Percentiles rank a stretch among this genome's conserved stretches.
These are phyloP conservation scores for Heterococcus sp. DNA, from an alignment of 108 stramenopile genomes.

Conservation along the genomic window DNA sequence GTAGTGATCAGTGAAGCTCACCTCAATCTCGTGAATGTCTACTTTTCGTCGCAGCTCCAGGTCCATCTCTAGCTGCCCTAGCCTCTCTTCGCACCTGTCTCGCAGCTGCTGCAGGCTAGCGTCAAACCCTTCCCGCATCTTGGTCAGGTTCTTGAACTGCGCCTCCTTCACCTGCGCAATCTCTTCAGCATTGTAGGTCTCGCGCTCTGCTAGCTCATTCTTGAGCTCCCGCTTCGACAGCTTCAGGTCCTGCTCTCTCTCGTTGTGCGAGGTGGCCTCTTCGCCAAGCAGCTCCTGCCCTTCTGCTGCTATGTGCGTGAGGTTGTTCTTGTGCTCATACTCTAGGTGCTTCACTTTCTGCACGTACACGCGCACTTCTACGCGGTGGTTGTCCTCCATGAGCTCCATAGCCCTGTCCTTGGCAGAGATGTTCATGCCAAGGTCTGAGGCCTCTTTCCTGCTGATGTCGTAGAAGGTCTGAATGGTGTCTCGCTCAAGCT, in stretches of 20 bases:
- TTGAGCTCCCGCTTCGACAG: slow-evolving; percentile 48
- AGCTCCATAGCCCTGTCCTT: slow-evolving; percentile 69
- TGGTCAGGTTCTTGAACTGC: slow-evolving; percentile 53
- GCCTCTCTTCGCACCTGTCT: slow-evolving; percentile 46
- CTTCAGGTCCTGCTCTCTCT: slow-evolving; percentile 35
- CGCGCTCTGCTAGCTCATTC: slow-evolving; percentile 39
- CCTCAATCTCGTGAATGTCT: slow-evolving; percentile 62
- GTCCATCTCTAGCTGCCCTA: slow-evolving; percentile 30
- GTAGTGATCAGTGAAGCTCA: background rate
- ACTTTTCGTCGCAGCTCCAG: slow-evolving; percentile 51
- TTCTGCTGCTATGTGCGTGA: slow-evolving; percentile 50
- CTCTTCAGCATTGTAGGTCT: slow-evolving; percentile 51
- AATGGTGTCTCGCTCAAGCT: slow-evolving; percentile 65
- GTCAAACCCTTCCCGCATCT: slow-evolving; percentile 58
- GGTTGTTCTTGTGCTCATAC: slow-evolving; percentile 68
- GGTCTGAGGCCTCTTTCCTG: slow-evolving; percentile 52
- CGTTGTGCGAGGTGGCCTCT: slow-evolving; percentile 11
- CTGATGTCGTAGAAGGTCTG: slow-evolving; percentile 67
- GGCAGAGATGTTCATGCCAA: slow-evolving; percentile 55
- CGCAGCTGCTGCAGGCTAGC: slow-evolving; percentile 47
- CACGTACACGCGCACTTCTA: slow-evolving; percentile 64
- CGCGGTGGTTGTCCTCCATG: slow-evolving; percentile 53
- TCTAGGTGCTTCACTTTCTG: slow-evolving; percentile 71
- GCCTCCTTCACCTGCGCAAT: slow-evolving; percentile 47
- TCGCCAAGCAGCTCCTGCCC: slow-evolving; percentile 7